Conservation (phyloP, 805 yeast genomes). For the Metschnikowia aberdeeniae region DNA sequence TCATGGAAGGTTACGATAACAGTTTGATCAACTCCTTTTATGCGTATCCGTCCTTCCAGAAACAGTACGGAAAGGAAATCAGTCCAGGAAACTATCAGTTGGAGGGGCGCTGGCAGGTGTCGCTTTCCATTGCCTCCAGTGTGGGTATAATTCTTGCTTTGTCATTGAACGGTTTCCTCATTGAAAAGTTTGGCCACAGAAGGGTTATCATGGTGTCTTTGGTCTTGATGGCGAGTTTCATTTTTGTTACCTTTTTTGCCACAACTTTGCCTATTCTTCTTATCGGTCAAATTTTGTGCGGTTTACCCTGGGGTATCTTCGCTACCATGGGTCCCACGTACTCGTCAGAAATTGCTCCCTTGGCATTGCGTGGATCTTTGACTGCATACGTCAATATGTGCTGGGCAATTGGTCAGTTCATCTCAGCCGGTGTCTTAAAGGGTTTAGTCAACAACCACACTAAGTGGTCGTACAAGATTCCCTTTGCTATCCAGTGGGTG, state of each 20-base stretch:
- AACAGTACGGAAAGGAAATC: constrained; percentile 5
- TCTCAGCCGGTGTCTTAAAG: constrained; percentile 49
- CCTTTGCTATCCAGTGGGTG: constrained; percentile 58
- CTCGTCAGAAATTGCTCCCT: constrained; percentile 57
- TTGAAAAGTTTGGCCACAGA: constrained; percentile 44
- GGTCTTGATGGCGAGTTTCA: constrained; percentile 30
- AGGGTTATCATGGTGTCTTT: constrained; percentile 29
- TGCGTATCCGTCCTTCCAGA: constrained; percentile 10
- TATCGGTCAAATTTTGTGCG: constrained; percentile 42
- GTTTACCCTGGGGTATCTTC: constrained; percentile 55
- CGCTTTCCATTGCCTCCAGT: constrained; percentile 13
- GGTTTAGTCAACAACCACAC: constrained; percentile 23
- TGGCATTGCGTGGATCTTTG: constrained; percentile 46
- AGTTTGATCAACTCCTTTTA: constrained; percentile 10
- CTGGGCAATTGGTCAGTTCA: constrained; percentile 56
- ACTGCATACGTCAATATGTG: constrained; percentile 49
- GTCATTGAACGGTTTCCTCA: constrained; percentile 37
- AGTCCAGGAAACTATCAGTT: constrained; percentile 5
- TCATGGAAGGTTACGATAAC: constrained; percentile 14
- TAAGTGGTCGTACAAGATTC: constrained; percentile 45
- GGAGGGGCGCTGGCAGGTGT: constrained; percentile 22
- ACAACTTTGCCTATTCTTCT: constrained; percentile 34
- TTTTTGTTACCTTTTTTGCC: constrained; percentile 48
- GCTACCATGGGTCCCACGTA: constrained; percentile 49
- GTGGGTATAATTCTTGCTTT: constrained; percentile 40